Percentiles rank a stretch among this genome's conserved stretches.
Conservation (phyloP, 495 filamentous ascomycete species). For the Neurospora sp. region DNA sequence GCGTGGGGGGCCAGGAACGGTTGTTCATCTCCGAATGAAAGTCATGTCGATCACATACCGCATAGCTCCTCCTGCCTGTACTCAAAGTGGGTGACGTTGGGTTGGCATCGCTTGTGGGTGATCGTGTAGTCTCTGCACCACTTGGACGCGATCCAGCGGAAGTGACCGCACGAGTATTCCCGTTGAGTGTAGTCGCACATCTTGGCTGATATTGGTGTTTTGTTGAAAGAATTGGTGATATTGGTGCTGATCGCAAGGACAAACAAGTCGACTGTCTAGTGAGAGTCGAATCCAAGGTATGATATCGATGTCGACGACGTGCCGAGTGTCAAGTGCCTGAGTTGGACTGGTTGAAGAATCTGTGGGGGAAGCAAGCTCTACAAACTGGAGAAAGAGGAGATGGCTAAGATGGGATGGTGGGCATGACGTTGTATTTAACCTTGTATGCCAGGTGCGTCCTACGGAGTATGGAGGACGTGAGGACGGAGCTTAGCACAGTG, state of each 20-base stretch:
- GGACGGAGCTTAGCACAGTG: neutral
- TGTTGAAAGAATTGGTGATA: neutral
- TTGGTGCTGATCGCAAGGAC: neutral
- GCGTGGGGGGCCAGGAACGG: neutral
- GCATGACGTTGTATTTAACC: neutral
- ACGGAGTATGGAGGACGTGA: neutral
- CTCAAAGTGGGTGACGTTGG: conserved; percentile 32
- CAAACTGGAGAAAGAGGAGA: neutral
- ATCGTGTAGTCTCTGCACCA: conserved; percentile 31
- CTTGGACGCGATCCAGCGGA: conserved; percentile 33
- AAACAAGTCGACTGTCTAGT: neutral
- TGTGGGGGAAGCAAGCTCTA: neutral
- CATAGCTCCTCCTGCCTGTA: conserved; percentile 26
- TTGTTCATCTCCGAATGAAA: neutral
- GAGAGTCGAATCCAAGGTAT: neutral
- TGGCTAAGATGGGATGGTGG: neutral
- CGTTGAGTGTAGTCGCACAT: conserved; percentile 28
- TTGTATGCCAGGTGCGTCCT: neutral
- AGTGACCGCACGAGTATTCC: conserved; percentile 34
- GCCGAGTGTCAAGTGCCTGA: neutral
- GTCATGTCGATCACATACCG: conserved; percentile 16
- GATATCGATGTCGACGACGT: neutral
- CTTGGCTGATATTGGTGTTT: neutral
- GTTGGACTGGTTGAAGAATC: neutral
- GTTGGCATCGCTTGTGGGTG: conserved; percentile 32